Evolutionary conservation across 352 stramenopile species (phyloP).

Genomic region (Globisporangium nodosum): DNA sequence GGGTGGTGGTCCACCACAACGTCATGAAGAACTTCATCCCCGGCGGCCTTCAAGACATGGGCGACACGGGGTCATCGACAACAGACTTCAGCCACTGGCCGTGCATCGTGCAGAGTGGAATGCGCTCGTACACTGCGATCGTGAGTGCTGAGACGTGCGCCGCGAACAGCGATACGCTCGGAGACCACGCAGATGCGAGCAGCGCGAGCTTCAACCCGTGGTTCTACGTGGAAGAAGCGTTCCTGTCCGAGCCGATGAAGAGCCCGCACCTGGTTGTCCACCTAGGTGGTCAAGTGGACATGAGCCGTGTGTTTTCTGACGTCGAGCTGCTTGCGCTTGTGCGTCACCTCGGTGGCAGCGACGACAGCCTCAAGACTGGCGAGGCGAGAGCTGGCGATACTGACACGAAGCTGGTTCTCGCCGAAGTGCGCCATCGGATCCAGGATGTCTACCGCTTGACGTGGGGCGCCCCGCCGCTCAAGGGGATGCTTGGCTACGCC

Average conservation of each 20-base stretch:
- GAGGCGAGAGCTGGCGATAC: not conserved
- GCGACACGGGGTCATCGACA: slow-evolving; percentile 2
- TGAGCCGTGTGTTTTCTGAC: slow-evolving; percentile 35
- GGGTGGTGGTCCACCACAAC: slow-evolving; percentile 49
- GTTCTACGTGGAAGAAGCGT: slow-evolving; percentile 44
- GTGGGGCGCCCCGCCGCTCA: slow-evolving; percentile 51
- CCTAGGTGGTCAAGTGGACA: slow-evolving; percentile 55
- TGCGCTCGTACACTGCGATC: slow-evolving; percentile 31
- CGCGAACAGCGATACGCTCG: slow-evolving; percentile 36
- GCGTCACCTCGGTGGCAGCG: not conserved
- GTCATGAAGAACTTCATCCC: slow-evolving; percentile 9
- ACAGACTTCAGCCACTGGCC: slow-evolving; percentile 23
- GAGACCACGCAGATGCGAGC: slow-evolving; percentile 23
- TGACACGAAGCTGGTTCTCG: not conserved
- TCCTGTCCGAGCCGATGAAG: slow-evolving; percentile 47
- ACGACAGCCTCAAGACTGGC: not conserved
- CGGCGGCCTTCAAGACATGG: not conserved
- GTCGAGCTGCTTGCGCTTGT: slow-evolving; percentile 33
- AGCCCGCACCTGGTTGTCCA: slow-evolving; percentile 49
- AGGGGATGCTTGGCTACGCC: slow-evolving; percentile 30
- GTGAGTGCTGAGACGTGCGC: slow-evolving; percentile 22
- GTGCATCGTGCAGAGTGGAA: slow-evolving; percentile 26
- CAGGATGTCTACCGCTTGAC: slow-evolving; percentile 65
- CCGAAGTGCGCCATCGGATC: slow-evolving; percentile 40
- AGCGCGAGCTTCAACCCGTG: slow-evolving; percentile 55